A percentile compares a stretch with the other conserved stretches of the same genome.
phyloP scores from a whole-genome alignment of 306 rosid species.

The Malus sieversii region DNA sequence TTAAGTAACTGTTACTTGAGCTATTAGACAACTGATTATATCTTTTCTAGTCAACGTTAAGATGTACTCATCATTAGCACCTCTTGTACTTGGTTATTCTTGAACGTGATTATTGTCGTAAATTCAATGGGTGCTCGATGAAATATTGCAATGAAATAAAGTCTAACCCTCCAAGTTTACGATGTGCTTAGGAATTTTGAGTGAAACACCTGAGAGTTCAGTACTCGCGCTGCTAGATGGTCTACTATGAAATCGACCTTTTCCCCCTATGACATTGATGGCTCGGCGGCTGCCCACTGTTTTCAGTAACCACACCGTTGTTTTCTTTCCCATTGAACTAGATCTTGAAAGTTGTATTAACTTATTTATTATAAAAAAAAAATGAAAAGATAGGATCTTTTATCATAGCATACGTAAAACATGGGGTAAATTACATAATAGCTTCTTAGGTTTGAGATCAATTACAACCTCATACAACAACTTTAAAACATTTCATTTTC shows the following conservation, averaged over 20 bases:
- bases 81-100: too few relatives aligned
- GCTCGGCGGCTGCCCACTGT: neutral
- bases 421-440: neutral
- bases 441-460: too few relatives aligned
- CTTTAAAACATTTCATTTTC: too few relatives aligned
- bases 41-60: too few relatives aligned
- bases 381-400: neutral
- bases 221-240: neutral
- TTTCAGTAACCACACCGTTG: neutral
- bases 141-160: too few relatives aligned
- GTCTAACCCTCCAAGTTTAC: neutral
- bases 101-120: neutral
- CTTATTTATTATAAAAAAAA: neutral
- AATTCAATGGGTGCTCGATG: too few relatives aligned
- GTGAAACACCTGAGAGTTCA: neutral
- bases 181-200: neutral
- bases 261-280: neutral
- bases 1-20: too few relatives aligned
- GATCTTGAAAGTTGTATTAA: neutral
- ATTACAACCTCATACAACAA: too few relatives aligned
- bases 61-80: too few relatives aligned
- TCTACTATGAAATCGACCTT: neutral
- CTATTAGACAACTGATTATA: too few relatives aligned
- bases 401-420: neutral
- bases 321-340: neutral